Evolutionary conservation across 768 basidiomycete genomes (phyloP).

Genomic region (Termitomyces sp.): DNA sequence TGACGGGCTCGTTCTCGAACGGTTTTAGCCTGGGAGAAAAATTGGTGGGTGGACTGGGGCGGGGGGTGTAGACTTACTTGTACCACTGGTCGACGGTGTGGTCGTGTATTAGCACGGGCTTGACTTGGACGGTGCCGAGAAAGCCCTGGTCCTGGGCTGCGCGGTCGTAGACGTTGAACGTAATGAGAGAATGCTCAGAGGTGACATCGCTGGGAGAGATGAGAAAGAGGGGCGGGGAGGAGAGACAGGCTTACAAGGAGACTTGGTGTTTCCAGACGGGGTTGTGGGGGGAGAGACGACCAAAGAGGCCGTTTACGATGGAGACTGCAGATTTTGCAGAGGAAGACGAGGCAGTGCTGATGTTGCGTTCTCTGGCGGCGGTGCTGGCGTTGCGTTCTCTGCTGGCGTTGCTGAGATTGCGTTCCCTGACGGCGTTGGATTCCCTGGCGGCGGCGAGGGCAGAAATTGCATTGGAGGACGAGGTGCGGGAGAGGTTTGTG

Average conservation of each 20-base stretch:
- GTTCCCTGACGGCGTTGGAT: conserved; percentile 32
- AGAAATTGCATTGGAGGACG: conserved; percentile 59
- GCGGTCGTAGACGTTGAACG: conserved; percentile 90
- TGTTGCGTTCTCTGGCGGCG: conserved; percentile 35
- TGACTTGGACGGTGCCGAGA: conserved; percentile 87
- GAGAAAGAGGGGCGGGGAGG: conserved; percentile 2
- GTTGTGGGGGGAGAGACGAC: conserved; percentile 70
- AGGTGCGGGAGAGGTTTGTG: conserved; percentile 42
- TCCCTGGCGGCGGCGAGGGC: conserved; percentile 50
- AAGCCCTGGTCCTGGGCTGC: conserved; percentile 80
- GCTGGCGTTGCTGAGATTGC: conserved; percentile 38
- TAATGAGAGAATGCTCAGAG: conserved; percentile 76
- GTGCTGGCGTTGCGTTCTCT: conserved; percentile 39
- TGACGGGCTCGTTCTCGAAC: conserved; percentile 76
- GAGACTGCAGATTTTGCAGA: conserved; percentile 33
- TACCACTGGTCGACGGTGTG: conserved; percentile 97
- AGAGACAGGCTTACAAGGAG: conserved; percentile 70
- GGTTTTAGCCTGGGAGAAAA: conserved; percentile 54
- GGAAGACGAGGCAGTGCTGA: conserved; percentile 38
- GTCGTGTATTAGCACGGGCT: conserved; percentile 86
- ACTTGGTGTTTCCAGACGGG: conserved; percentile 99
- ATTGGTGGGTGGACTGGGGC: conserved; percentile 8
- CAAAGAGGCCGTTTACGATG: conserved; percentile 45
- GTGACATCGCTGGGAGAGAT: conserved; percentile 77
- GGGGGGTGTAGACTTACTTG: conserved; percentile 52